Conservation (phyloP, 805 yeast species). For the Monosporozyma siamensis region DNA sequence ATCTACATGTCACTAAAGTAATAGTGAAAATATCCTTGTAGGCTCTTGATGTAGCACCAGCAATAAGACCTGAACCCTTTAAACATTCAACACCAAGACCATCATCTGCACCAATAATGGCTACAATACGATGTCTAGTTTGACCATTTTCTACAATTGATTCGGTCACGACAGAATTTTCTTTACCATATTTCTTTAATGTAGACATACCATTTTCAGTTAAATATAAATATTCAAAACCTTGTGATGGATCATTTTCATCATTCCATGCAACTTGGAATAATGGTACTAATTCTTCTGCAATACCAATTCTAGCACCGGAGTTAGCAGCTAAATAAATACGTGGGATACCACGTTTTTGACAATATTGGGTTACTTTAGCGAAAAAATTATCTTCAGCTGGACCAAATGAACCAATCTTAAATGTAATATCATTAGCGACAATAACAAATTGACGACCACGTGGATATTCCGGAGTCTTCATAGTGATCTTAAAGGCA, state of each 20-base stretch:
- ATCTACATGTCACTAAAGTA: slow-evolving; percentile 98
- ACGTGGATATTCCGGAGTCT: slow-evolving; percentile 93
- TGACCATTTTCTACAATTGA: slow-evolving; percentile 77
- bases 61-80: slow-evolving; percentile 96
- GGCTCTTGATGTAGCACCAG: slow-evolving; percentile 97
- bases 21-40: slow-evolving; percentile 95
- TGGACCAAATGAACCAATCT: slow-evolving; percentile 98
- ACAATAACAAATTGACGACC: slow-evolving; percentile 90
- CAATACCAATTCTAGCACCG: slow-evolving; percentile 98
- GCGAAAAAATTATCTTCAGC: slow-evolving; percentile 87
- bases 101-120: slow-evolving; percentile 88
- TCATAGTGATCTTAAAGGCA: slow-evolving; percentile 81
- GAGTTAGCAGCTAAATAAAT: slow-evolving; percentile 95
- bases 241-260: slow-evolving; percentile 63
- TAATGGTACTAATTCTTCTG: slow-evolving; percentile 86
- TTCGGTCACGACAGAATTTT: slow-evolving; percentile 61
- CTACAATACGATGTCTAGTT: slow-evolving; percentile 68
- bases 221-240: slow-evolving; percentile 83
- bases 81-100: slow-evolving; percentile 98
- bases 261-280: slow-evolving; percentile 92
- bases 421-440: slow-evolving; percentile 95
- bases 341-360: slow-evolving; percentile 88
- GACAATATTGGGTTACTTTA: slow-evolving; percentile 85
- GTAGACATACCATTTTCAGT: slow-evolving; percentile 53
- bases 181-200: slow-evolving; percentile 50